phyloP scores from a whole-genome alignment of 2,329 filamentous ascomycete species.

The Sphaerulina musiva region DNA sequence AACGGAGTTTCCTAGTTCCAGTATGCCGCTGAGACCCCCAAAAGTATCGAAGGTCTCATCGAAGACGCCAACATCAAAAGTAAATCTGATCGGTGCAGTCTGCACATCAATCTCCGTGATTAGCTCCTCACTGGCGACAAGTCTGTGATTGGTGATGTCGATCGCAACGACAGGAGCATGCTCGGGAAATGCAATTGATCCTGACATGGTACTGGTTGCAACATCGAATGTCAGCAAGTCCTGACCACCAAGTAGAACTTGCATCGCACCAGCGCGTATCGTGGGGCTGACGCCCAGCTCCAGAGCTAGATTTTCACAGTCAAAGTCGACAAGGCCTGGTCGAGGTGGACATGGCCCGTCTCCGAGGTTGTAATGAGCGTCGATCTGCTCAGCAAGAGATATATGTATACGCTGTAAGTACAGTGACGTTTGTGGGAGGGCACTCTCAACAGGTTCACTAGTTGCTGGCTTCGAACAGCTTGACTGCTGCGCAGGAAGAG shows the following conservation, averaged over 20 bases:
- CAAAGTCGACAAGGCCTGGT: constrained; percentile 9
- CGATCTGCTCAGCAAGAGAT: constrained; percentile 1
- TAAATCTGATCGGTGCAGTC: constrained; percentile 69
- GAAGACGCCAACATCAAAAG: constrained; percentile 69
- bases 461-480: neutral
- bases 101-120: constrained; percentile 52
- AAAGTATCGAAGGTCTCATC: constrained; percentile 86
- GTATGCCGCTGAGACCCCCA: constrained; percentile 81
- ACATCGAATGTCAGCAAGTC: constrained; percentile 24
- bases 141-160: constrained; percentile 16
- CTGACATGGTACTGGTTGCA: constrained; percentile 5
- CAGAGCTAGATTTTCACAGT: constrained; percentile 5
- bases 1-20: constrained; percentile 82
- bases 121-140: constrained; percentile 18
- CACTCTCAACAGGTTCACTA: neutral
- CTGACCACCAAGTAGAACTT: constrained; percentile 21
- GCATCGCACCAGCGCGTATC: constrained; percentile 16
- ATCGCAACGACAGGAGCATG: constrained; percentile 23
- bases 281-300: neutral
- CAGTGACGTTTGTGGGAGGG: neutral
- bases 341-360: neutral
- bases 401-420: constrained; percentile 7
- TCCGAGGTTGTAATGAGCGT: neutral
- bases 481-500: neutral
- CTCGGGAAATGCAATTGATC: constrained; percentile 17